A percentile compares a stretch with the other conserved stretches of the same genome.
Conservation (phyloP, 2,329 filamentous ascomycete genomes). For the Metarhizium robertsii region DNA sequence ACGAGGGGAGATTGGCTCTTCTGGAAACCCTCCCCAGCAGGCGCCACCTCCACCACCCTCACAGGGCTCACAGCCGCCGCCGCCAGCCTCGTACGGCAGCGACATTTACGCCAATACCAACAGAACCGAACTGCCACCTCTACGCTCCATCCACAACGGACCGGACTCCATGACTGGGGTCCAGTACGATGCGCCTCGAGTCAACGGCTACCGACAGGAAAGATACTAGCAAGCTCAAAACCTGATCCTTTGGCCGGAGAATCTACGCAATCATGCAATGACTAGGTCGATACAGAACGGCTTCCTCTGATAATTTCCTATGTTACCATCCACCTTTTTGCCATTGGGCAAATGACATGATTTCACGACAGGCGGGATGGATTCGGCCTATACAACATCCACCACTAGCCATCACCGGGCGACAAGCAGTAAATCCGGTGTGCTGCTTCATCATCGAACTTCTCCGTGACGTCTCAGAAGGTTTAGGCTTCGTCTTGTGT, state of each 20-base stretch:
- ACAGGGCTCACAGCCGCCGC: constrained; percentile 6
- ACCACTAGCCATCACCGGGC: background rate
- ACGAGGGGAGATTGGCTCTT: constrained; percentile 23
- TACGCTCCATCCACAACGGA: constrained; percentile 40
- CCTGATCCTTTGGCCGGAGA: background rate
- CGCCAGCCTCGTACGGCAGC: constrained; percentile 13
- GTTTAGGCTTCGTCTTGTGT: constrained; percentile 10
- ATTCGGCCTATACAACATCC: background rate
- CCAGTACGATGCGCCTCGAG: constrained; percentile 45
- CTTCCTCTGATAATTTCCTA: background rate
- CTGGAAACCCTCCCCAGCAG: constrained; percentile 13
- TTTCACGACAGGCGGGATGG: constrained; percentile 10
- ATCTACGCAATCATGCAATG: background rate
- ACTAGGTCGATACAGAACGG: background rate
- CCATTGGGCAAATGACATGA: constrained; percentile 5
- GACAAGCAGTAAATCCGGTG: background rate
- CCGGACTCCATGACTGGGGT: constrained; percentile 59
- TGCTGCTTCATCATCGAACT: background rate
- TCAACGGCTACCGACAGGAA: constrained; percentile 37
- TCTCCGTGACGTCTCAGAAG: background rate
- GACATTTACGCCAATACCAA: constrained; percentile 23
- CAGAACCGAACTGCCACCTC: constrained; percentile 46
- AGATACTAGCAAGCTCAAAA: constrained; percentile 18
- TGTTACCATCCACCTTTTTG: background rate
- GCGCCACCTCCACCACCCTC: constrained; percentile 12